Evolutionary conservation across 2,329 filamentous ascomycete genomes (phyloP).

Genomic region (Nemania sp.): DNA sequence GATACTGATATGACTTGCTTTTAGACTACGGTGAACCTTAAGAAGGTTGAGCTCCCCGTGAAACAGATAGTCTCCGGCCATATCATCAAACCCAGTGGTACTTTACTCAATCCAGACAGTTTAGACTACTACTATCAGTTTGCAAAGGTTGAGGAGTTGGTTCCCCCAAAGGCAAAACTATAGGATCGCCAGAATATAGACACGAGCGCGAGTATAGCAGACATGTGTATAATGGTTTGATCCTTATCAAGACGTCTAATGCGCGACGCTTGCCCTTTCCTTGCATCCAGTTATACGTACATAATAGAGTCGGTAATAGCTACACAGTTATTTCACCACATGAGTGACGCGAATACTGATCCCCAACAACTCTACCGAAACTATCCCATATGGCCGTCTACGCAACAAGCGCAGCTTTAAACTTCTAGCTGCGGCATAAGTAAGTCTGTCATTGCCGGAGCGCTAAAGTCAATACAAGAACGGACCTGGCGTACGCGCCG

Average conservation of each 20-base stretch:
- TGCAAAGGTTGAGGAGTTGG: conserved; percentile 74
- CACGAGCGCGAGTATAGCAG: background rate
- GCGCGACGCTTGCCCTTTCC: background rate
- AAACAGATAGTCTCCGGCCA: conserved; percentile 86
- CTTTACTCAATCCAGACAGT: conserved; percentile 79
- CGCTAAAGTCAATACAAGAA: too few relatives aligned
- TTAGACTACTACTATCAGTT: conserved; percentile 85
- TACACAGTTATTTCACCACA: too few relatives aligned
- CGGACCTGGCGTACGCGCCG: too few relatives aligned
- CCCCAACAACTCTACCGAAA: too few relatives aligned
- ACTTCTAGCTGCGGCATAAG: too few relatives aligned
- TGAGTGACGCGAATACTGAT: too few relatives aligned
- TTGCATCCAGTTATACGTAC: background rate
- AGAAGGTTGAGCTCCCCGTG: conserved; percentile 86
- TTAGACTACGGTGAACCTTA: conserved; percentile 84
- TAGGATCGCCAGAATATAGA: conserved; percentile 47
- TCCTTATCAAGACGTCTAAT: background rate
- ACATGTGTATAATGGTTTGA: background rate
- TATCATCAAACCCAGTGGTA: conserved; percentile 79
- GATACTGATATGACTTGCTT: conserved; percentile 10
- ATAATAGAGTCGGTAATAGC: too few relatives aligned
- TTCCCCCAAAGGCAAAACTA: conserved; percentile 61
- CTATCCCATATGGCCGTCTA: too few relatives aligned
- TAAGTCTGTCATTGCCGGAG: too few relatives aligned
- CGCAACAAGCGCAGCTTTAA: too few relatives aligned